phyloP scores from a whole-genome alignment of 2,329 filamentous ascomycete genomes.

The Leptosphaerulina australis region DNA sequence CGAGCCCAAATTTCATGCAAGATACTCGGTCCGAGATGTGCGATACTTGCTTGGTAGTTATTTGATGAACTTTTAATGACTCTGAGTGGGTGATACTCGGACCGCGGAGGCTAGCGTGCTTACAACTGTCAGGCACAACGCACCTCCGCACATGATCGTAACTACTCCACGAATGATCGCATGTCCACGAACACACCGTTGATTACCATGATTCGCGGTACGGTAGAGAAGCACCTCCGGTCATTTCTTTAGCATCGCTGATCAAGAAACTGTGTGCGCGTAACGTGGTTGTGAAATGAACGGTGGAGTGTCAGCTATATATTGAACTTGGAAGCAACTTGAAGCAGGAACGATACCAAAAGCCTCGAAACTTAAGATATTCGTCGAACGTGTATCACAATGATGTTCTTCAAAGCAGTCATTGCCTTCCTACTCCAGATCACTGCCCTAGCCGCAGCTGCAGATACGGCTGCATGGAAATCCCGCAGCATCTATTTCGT shows the following conservation, averaged over 20 bases:
- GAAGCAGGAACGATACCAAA: not conserved
- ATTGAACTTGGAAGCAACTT: conserved; percentile 1
- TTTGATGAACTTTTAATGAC: not conserved
- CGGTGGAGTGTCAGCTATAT: conserved; percentile 11
- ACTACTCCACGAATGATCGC: conserved; percentile 13
- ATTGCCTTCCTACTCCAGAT: conserved; percentile 26
- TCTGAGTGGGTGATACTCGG: conserved; percentile 14
- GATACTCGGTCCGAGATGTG: conserved; percentile 17
- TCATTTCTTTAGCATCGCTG: conserved; percentile 6
- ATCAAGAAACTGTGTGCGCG: conserved; percentile 9
- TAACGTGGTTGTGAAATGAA: conserved; percentile 2
- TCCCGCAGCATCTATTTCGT: conserved; percentile 48
- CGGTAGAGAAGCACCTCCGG: conserved; percentile 1
- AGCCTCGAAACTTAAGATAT: not conserved
- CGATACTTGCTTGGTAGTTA: conserved; percentile 2
- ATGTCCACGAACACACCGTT: conserved; percentile 1
- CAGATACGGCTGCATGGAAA: conserved; percentile 45
- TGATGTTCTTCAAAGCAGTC: conserved; percentile 27
- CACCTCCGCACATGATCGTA: conserved; percentile 9
- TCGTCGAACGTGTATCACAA: conserved; percentile 8
- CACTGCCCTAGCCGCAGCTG: conserved; percentile 31
- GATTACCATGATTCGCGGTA: conserved; percentile 8
- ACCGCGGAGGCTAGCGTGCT: conserved; percentile 10
- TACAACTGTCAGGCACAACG: conserved; percentile 14
- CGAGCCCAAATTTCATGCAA: conserved; percentile 6